Evolutionary conservation across 306 rosid species (phyloP).

Genomic region (Cucurbita moschata): DNA sequence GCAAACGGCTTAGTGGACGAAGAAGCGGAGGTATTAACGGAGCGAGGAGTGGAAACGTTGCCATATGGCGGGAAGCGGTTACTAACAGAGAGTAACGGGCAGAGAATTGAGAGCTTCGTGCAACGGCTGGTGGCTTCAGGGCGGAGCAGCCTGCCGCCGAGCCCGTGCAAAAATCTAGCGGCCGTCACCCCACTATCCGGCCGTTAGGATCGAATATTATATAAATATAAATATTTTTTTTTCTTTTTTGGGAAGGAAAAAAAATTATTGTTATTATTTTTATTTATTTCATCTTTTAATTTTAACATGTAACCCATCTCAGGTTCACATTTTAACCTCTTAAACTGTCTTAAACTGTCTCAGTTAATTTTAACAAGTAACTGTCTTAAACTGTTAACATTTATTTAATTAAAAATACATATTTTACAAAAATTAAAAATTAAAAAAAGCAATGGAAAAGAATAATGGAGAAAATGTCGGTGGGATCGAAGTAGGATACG

Average conservation of each 20-base stretch:
- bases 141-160: slow-evolving; percentile 56
- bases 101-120: slow-evolving; percentile 65
- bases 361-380: not conserved
- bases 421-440: no score
- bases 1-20: slow-evolving; percentile 42
- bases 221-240: not conserved
- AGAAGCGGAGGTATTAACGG: slow-evolving; percentile 38
- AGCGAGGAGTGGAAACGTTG: slow-evolving; percentile 67
- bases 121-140: slow-evolving; percentile 59
- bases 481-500: not conserved
- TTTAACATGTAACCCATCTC: slow-evolving; percentile 4
- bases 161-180: slow-evolving; percentile 50
- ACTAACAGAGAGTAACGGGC: slow-evolving; percentile 82
- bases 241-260: not conserved
- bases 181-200: slow-evolving; percentile 24
- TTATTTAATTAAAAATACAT: no score
- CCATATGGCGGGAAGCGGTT: slow-evolving; percentile 99
- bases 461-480: not conserved
- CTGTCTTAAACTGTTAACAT: not conserved
- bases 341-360: not conserved
- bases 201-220: not conserved
- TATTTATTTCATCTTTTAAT: not conserved
- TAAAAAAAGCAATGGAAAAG: not conserved
- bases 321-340: slow-evolving; percentile 1
- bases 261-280: not conserved